Base-by-base conservation (phyloP, 192 early-diverging fungal genomes). In the Backusella luteola region DNA sequence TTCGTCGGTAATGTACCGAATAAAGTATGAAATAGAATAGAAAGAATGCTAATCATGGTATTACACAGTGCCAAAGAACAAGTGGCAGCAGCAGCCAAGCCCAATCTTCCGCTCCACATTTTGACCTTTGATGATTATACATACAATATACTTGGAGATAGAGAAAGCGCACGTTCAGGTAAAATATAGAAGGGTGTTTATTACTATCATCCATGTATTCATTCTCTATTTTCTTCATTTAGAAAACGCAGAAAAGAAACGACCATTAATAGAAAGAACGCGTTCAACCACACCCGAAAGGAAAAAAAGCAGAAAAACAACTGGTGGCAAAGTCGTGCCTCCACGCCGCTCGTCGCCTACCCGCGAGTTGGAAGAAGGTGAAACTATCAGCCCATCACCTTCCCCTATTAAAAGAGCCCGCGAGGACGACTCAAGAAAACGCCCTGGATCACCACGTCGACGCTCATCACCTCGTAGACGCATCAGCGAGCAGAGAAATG, bases 351-450 rank as follows among this genome's bases (percentile, higher is more conserved):
- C 53, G 6, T 56, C 56, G 11, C 56, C 56, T 63, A 9, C 21
- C 21, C 53, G 56, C 4, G 77, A 78, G 67, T 32, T 78, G 6
- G 77, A 78, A 53, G 77, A 78, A 69, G 77, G 77, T 0, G 77
- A 78, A 68, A 78, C 72, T 4, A 69, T 78, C 26, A 78, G 77
- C 23, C 77, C 77, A 6, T 78, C 77, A 0, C 77, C 77, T 41
- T 78, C 77, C 9, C 77, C 77, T 5, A 49, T 4, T 8, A 63
- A 63, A 63, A 8, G 56, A 8, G 6, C 6, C 1, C 46, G 46
- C 19, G 46, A 49, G 6, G 46, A 49, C 46, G 46, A 49, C 5
- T 1, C 6, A 19, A 49, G n/a, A 19, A 49, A 49, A n/a, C 46
- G 46, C 1, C 46, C 56, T 0, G 11, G 11, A 23, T 73, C 71